Evolutionary conservation across 2,329 filamentous ascomycete species (phyloP).

Genomic region (Atkinsonella texensis): DNA sequence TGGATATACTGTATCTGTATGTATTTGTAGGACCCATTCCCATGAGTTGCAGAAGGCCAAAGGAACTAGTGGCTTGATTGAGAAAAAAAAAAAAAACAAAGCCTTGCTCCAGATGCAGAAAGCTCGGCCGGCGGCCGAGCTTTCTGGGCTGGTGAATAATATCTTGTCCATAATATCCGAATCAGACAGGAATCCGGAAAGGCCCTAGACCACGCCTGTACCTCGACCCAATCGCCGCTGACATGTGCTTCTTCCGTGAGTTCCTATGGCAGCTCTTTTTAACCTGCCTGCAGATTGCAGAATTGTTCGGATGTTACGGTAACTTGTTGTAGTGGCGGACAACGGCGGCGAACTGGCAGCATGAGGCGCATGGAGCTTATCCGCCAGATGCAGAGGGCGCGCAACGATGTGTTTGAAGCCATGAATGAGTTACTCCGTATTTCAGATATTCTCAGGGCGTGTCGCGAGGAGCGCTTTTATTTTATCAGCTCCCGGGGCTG

Average conservation of each 20-base stretch:
- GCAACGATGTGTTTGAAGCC: not conserved
- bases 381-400: not conserved
- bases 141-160: not conserved
- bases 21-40: too few relatives aligned
- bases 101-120: not conserved
- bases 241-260: not conserved
- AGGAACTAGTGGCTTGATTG: not conserved
- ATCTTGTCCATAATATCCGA: too few relatives aligned
- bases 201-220: not conserved
- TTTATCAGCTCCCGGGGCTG: not conserved
- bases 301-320: not conserved
- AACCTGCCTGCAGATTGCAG: not conserved
- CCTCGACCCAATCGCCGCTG: not conserved
- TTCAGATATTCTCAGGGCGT: not conserved
- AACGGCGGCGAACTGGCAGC: not conserved
- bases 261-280: not conserved
- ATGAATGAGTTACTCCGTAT: not conserved
- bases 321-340: not conserved
- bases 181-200: not conserved
- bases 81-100: too few relatives aligned
- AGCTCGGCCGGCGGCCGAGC: conserved; percentile 1
- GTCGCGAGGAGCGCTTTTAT: not conserved
- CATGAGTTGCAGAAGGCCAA: not conserved
- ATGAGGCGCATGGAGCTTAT: not conserved
- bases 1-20: too few relatives aligned